Percentiles rank a stretch among this genome's conserved stretches.
These are phyloP conservation scores for Colletotrichum tanaceti DNA, from an alignment of 2,329 filamentous ascomycete species.

Conservation along the genomic window DNA sequence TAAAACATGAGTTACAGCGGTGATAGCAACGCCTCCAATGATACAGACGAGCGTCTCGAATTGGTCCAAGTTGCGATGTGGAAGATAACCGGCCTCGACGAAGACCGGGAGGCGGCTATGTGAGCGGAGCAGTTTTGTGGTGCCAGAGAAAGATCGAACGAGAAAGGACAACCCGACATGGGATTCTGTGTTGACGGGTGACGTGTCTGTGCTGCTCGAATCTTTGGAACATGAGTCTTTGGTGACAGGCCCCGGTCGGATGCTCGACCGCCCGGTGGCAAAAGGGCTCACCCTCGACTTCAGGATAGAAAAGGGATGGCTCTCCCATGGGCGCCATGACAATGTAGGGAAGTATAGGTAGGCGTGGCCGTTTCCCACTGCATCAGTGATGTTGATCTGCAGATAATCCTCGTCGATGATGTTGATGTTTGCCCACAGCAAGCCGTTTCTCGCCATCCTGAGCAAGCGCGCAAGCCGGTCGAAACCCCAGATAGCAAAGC, in stretches of 20 bases:
- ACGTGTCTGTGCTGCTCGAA: not conserved
- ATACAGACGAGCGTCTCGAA: conserved; percentile 12
- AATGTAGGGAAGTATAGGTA: conserved; percentile 64
- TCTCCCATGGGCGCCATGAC: conserved; percentile 59
- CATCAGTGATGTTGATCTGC: conserved; percentile 54
- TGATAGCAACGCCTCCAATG: conserved; percentile 18
- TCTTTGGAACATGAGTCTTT: not conserved
- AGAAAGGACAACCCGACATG: conserved; percentile 5
- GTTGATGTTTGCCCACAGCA: conserved; percentile 52
- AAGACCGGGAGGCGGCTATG: not conserved
- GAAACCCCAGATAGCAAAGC: conserved; percentile 49
- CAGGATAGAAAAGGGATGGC: conserved; percentile 62
- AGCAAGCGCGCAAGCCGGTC: conserved; percentile 57
- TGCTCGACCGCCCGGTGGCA: not conserved
- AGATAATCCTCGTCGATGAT: conserved; percentile 50
- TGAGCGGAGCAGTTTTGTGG: not conserved
- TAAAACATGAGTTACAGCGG: not conserved
- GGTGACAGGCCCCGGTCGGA: not conserved
- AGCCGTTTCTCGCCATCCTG: conserved; percentile 53
- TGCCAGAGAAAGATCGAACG: conserved; percentile 4
- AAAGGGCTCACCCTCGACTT: not conserved
- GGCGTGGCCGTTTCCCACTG: conserved; percentile 53
- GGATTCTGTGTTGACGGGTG: not conserved
- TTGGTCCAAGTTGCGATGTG: not conserved
- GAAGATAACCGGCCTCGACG: conserved; percentile 14